Conservation (phyloP, 352 stramenopile genomes). For the Phytophthora agathidicida region DNA sequence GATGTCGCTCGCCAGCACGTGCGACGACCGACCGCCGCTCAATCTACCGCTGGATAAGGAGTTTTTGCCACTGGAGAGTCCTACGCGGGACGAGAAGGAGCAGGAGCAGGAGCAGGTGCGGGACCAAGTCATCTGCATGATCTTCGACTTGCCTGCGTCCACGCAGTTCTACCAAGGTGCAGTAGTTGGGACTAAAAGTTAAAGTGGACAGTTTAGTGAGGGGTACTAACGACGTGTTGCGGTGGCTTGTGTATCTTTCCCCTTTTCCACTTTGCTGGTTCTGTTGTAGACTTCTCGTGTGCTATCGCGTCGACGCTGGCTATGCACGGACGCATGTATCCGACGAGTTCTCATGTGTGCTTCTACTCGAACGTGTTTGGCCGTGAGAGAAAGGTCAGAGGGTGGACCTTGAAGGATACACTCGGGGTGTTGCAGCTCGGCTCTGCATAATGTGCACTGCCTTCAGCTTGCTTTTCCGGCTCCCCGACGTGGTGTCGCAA, state of each 20-base stretch:
- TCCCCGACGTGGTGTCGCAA: slow-evolving; percentile 32
- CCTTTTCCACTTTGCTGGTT: neutral
- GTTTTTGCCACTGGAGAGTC: slow-evolving; percentile 45
- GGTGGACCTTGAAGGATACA: slow-evolving; percentile 39
- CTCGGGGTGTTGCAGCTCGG: slow-evolving; percentile 20
- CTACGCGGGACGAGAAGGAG: slow-evolving; percentile 31
- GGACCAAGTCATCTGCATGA: slow-evolving; percentile 88
- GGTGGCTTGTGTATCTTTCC: slow-evolving; percentile 10
- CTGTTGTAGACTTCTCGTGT: slow-evolving; percentile 84
- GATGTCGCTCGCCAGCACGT: slow-evolving; percentile 27
- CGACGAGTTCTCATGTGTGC: slow-evolving; percentile 78
- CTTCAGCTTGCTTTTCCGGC: slow-evolving; percentile 13
- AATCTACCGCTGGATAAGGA: slow-evolving; percentile 56
- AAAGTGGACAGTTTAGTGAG: slow-evolving; percentile 21
- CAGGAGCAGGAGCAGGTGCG: slow-evolving; percentile 60
- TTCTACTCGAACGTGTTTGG: slow-evolving; percentile 91
- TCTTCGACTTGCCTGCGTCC: slow-evolving; percentile 76
- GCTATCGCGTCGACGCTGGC: slow-evolving; percentile 77
- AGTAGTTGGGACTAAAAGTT: too few species aligned
- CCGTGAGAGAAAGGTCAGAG: slow-evolving; percentile 79
- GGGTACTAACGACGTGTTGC: slow-evolving; percentile 16
- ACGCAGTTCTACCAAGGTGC: slow-evolving; percentile 84
- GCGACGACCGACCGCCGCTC: slow-evolving; percentile 19
- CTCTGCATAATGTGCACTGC: slow-evolving; percentile 25
- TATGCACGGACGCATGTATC: slow-evolving; percentile 91